Percentiles rank a stretch among this genome's conserved stretches.
Conservation (phyloP, 371 early-diverging fungal species). For the Sporodiniella umbellata region DNA sequence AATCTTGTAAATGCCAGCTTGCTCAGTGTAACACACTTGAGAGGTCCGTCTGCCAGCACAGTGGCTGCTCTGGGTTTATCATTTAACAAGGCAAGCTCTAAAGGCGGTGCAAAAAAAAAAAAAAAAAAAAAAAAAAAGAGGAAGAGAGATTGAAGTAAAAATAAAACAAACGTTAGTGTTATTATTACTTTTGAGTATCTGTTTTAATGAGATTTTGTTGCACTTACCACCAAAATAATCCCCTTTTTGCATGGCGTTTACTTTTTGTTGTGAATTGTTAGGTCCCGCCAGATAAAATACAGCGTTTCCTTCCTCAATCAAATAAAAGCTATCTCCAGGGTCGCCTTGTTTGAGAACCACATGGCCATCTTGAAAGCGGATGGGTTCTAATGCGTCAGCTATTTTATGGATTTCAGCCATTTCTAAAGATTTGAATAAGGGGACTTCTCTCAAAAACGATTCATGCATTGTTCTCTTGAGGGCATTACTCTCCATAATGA, state of each 20-base stretch:
- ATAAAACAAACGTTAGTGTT: no score
- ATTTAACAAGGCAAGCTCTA: constrained; percentile 88
- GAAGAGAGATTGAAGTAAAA: not conserved
- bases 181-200: no score
- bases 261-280: constrained; percentile 72
- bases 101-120: not conserved
- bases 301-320: constrained; percentile 91
- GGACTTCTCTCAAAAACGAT: constrained; percentile 79
- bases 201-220: no score
- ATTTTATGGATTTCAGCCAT: constrained; percentile 75
- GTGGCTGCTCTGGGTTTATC: constrained; percentile 93
- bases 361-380: constrained; percentile 63
- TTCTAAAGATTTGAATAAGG: constrained; percentile 62
- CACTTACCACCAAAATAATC: constrained; percentile 93
- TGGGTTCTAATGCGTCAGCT: constrained; percentile 77
- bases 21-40: constrained; percentile 90
- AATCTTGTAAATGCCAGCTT: constrained; percentile 91
- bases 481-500: constrained; percentile 87
- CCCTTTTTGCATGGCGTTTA: constrained; percentile 79
- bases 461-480: constrained; percentile 88
- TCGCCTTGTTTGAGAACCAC: constrained; percentile 73
- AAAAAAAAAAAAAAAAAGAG: constrained; percentile 5
- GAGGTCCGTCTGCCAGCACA: constrained; percentile 80
- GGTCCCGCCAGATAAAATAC: constrained; percentile 25
- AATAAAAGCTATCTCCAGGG: constrained; percentile 54